These are phyloP conservation scores for Hanseniaspora pseudoguilliermondii DNA, from an alignment of 805 yeast species.

Conservation along the genomic window DNA sequence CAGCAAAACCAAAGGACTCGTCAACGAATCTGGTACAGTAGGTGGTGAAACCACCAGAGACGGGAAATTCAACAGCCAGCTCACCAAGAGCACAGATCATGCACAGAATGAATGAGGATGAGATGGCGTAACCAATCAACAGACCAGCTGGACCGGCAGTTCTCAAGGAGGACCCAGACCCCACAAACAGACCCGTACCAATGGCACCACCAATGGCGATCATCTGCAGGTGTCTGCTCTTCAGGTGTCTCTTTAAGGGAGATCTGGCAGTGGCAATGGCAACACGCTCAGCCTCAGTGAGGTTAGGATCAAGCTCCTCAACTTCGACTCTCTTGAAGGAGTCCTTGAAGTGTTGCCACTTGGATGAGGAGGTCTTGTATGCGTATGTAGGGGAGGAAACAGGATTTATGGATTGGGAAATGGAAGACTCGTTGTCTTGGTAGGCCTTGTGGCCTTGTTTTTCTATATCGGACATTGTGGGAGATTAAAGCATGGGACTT, in stretches of 20 bases:
- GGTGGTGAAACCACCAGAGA: constrained; percentile 53
- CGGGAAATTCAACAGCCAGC: constrained; percentile 47
- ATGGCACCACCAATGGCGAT: constrained; percentile 61
- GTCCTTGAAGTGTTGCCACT: constrained; percentile 36
- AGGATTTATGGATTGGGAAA: neutral
- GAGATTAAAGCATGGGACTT: neutral
- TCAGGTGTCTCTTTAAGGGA: constrained; percentile 44
- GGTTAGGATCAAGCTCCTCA: constrained; percentile 30
- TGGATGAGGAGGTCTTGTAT: constrained; percentile 20
- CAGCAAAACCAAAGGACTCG: constrained; percentile 50
- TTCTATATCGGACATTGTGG: constrained; percentile 7
- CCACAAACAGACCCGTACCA: constrained; percentile 67
- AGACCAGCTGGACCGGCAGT: constrained; percentile 60
- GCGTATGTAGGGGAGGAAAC: constrained; percentile 19
- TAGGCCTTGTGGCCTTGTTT: neutral
- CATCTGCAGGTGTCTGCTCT: constrained; percentile 47
- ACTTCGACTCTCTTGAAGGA: constrained; percentile 35
- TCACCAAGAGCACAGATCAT: constrained; percentile 55
- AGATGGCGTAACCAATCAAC: constrained; percentile 40
- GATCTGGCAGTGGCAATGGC: constrained; percentile 38
- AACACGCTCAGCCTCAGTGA: constrained; percentile 35
- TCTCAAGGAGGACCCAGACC: constrained; percentile 49
- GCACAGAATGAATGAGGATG: constrained; percentile 44
- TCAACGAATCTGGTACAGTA: constrained; percentile 49
- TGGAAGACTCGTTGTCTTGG: neutral